phyloP scores from a whole-genome alignment of 441 rosid genomes.

The Dalechampia spathulata region DNA sequence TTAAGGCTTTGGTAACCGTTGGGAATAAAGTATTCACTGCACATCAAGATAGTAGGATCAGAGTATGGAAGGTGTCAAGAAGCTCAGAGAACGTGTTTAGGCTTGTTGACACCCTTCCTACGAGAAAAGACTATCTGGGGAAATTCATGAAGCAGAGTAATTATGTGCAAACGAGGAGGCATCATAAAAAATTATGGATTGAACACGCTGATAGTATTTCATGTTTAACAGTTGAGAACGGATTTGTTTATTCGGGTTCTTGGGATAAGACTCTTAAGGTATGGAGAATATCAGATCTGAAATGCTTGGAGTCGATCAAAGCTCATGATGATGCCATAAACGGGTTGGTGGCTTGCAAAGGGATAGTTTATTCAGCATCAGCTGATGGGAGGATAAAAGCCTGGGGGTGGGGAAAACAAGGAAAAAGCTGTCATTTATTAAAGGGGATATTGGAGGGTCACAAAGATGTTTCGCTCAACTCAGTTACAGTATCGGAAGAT shows the following conservation, averaged over 20 bases:
- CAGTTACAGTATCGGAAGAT: slow-evolving; percentile 66
- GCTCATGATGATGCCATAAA: slow-evolving; percentile 92
- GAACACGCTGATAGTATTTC: slow-evolving; percentile 90
- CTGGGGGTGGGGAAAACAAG: slow-evolving; percentile 45
- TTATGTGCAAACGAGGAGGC: slow-evolving; percentile 70
- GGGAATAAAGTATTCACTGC: slow-evolving; percentile 79
- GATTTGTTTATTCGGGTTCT: slow-evolving; percentile 76
- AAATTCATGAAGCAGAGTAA: slow-evolving; percentile 90
- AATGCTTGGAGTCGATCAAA: slow-evolving; percentile 80
- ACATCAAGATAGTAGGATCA: slow-evolving; percentile 82
- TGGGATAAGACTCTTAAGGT: slow-evolving; percentile 92
- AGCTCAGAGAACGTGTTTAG: slow-evolving; percentile 73
- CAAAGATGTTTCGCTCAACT: slow-evolving; percentile 63
- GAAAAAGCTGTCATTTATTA: slow-evolving; percentile 41
- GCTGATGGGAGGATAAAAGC: slow-evolving; percentile 86
- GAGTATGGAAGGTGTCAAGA: slow-evolving; percentile 86
- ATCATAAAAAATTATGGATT: slow-evolving; percentile 79
- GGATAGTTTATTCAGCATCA: slow-evolving; percentile 72
- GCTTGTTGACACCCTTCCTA: slow-evolving; percentile 75
- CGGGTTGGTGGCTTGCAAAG: slow-evolving; percentile 47
- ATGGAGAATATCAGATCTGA: slow-evolving; percentile 79
- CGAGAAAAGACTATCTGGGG: slow-evolving; percentile 74
- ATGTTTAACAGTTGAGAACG: slow-evolving; percentile 51
- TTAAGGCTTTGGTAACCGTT: slow-evolving; percentile 65
- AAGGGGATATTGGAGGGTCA: slow-evolving; percentile 68